A percentile compares a stretch with the other conserved stretches of the same genome.
phyloP scores from a whole-genome alignment of 2,329 filamentous ascomycete species.

The Calonectria pseudoreteaudii region DNA sequence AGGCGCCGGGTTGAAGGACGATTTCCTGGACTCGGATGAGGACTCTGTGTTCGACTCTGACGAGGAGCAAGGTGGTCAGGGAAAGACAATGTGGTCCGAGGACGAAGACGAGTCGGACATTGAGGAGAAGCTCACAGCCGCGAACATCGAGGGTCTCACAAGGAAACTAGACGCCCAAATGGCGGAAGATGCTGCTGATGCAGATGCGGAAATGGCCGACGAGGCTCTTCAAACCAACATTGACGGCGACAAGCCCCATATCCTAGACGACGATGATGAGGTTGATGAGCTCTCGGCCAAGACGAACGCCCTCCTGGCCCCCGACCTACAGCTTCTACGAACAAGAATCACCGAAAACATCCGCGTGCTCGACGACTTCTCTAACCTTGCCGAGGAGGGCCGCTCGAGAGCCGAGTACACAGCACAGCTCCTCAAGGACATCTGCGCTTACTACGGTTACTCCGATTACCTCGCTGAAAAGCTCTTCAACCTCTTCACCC shows the following conservation, averaged over 20 bases:
- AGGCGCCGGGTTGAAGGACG: conserved; percentile 59
- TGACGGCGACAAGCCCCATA: conserved; percentile 76
- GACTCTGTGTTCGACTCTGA: conserved; percentile 80
- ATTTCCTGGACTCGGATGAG: conserved; percentile 70
- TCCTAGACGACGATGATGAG: conserved; percentile 73
- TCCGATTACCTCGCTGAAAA: conserved; percentile 95
- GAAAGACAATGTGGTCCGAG: conserved; percentile 87
- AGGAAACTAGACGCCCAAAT: conserved; percentile 83
- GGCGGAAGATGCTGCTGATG: conserved; percentile 83
- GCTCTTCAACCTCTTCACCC: conserved; percentile 91
- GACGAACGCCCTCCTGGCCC: conserved; percentile 76
- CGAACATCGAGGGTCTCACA: conserved; percentile 94
- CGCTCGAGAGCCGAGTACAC: conserved; percentile 91
- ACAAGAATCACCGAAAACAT: conserved; percentile 93
- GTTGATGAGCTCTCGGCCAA: conserved; percentile 71
- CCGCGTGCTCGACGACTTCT: conserved; percentile 89
- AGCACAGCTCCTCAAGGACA: conserved; percentile 86
- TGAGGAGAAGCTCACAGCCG: conserved; percentile 91
- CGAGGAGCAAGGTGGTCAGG: conserved; percentile 62
- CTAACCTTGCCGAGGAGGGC: conserved; percentile 81
- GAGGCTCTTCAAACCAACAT: conserved; percentile 94
- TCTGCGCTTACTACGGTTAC: conserved; percentile 97
- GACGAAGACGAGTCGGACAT: conserved; percentile 90
- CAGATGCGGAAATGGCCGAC: conserved; percentile 87
- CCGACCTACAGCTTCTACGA: conserved; percentile 89